Evolutionary conservation across 495 filamentous ascomycete genomes (phyloP).

Genomic region (Wilcoxina mikolae): DNA sequence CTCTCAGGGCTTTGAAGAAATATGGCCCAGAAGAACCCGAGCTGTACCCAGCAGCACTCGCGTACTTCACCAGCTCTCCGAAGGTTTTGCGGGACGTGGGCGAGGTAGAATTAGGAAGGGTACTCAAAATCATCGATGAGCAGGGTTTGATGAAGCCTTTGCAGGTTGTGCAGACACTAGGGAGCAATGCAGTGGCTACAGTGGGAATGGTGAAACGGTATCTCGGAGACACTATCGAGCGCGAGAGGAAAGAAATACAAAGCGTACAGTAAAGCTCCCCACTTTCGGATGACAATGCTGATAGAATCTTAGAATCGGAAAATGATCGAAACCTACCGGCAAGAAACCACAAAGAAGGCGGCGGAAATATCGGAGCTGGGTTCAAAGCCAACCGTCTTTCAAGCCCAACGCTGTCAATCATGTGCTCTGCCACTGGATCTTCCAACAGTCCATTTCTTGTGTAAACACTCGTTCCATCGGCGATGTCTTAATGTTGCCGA

Average conservation of each 20-base stretch:
- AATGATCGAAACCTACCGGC: slow-evolving; percentile 68
- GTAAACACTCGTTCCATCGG: slow-evolving; percentile 92
- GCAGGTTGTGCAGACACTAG: slow-evolving; percentile 89
- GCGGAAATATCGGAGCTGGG: slow-evolving; percentile 61
- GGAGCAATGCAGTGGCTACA: slow-evolving; percentile 70
- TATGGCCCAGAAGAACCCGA: slow-evolving; percentile 88
- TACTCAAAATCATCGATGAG: slow-evolving; percentile 73
- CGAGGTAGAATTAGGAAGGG: slow-evolving; percentile 58
- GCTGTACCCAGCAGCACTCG: slow-evolving; percentile 79
- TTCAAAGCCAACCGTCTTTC: slow-evolving; percentile 73
- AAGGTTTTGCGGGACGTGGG: slow-evolving; percentile 75
- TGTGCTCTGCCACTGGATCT: slow-evolving; percentile 64
- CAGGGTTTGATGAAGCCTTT: slow-evolving; percentile 89
- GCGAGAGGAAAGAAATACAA: slow-evolving; percentile 72
- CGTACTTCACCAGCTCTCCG: slow-evolving; percentile 81
- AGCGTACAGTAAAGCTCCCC: slow-evolving; percentile 32
- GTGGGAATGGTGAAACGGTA: slow-evolving; percentile 97
- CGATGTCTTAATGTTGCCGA: slow-evolving; percentile 40
- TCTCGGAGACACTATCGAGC: slow-evolving; percentile 70
- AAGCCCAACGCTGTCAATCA: slow-evolving; percentile 68
- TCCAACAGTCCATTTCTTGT: slow-evolving; percentile 86
- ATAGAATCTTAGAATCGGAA: slow-evolving; percentile 50
- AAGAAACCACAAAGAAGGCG: slow-evolving; percentile 66
- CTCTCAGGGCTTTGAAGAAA: slow-evolving; percentile 73
- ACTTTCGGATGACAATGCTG: slow-evolving; percentile 7